Conservation (phyloP, 129 eudicot species). For the Flaveria robusta region DNA sequence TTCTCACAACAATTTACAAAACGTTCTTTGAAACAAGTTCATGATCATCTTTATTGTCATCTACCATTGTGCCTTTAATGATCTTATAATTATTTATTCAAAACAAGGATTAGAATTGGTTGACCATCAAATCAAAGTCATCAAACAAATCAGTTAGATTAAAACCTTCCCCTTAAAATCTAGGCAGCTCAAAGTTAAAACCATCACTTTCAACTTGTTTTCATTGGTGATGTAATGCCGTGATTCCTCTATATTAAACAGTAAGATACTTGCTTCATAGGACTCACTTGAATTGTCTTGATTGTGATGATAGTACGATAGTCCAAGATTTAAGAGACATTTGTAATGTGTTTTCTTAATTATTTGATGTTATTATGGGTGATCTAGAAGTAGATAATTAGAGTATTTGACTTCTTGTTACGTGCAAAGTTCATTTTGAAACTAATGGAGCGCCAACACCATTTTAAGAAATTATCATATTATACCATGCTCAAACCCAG, state of each 20-base stretch:
- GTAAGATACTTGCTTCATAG: conserved; percentile 61
- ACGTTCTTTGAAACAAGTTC: conserved; percentile 36
- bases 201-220: conserved; percentile 46
- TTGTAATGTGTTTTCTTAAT: conserved; percentile 18
- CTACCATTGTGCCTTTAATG: no score
- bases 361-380: conserved; percentile 22
- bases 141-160: conserved; percentile 59
- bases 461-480: conserved; percentile 27
- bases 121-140: conserved; percentile 57
- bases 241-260: conserved; percentile 73
- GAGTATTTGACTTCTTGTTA: conserved; percentile 9
- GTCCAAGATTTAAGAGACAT: conserved; percentile 71
- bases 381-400: conserved; percentile 22
- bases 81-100: no score
- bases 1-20: no score
- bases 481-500: neutral
- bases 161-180: conserved; percentile 64
- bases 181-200: conserved; percentile 75
- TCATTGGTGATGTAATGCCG: conserved; percentile 68
- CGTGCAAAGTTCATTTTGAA: conserved; percentile 51
- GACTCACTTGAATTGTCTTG: conserved; percentile 78
- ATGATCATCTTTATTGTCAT: conserved; percentile 45
- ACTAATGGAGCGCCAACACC: conserved; percentile 31
- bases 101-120: no score
- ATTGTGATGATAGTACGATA: conserved; percentile 77